Evolutionary conservation across 148 eudicot genomes (phyloP).

Genomic region (Euryodendron excelsum): DNA sequence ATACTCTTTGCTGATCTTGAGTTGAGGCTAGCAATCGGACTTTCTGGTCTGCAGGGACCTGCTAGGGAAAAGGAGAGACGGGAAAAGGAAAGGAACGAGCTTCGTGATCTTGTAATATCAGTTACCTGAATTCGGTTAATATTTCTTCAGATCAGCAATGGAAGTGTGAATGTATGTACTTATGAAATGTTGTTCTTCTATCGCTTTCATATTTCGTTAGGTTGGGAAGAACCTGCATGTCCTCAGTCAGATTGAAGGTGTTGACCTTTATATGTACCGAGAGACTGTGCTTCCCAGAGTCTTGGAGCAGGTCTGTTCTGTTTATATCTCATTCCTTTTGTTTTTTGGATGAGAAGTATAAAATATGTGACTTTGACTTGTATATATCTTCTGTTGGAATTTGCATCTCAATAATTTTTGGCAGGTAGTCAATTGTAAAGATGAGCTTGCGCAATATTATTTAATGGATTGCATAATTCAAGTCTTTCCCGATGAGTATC

Average conservation of each 20-base stretch:
- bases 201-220: slow-evolving; percentile 42
- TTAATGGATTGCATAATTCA: slow-evolving; percentile 97
- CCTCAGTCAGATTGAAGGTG: slow-evolving; percentile 97
- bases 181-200: slow-evolving; percentile 35
- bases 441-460: slow-evolving; percentile 91
- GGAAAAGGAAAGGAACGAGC: slow-evolving; percentile 96
- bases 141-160: slow-evolving; percentile 25
- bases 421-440: slow-evolving; percentile 98
- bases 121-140: slow-evolving; percentile 32
- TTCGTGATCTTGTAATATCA: slow-evolving; percentile 92
- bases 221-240: slow-evolving; percentile 98
- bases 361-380: not conserved
- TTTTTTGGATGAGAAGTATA: slow-evolving; percentile 3
- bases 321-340: slow-evolving; percentile 4
- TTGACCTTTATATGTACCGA: slow-evolving; percentile 92
- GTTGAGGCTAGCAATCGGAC: slow-evolving; percentile 77
- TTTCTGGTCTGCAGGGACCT: slow-evolving; percentile 99
- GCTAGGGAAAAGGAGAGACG: slow-evolving; percentile 92
- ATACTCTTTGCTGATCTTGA: slow-evolving; percentile 76
- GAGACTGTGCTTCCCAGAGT: slow-evolving; percentile 95
- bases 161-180: slow-evolving; percentile 26
- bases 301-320: slow-evolving; percentile 74
- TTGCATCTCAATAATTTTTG: slow-evolving; percentile 19
- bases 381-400: slow-evolving; percentile 5
- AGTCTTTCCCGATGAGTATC: slow-evolving; percentile 97